These are phyloP conservation scores for Monosporascus sp. DNA, from an alignment of 2,329 filamentous ascomycete genomes.

Conservation along the genomic window DNA sequence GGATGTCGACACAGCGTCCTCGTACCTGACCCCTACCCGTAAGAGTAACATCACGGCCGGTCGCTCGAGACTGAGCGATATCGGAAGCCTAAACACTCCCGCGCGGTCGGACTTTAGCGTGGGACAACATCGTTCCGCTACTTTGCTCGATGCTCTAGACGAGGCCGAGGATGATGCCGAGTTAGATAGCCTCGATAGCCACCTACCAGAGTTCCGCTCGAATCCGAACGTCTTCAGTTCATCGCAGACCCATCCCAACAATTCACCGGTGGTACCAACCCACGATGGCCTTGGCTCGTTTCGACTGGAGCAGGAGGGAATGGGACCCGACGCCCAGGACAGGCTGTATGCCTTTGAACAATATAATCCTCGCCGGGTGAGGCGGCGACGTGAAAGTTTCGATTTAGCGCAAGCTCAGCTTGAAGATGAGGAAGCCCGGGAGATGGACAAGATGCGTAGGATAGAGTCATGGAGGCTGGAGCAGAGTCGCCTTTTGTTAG, in stretches of 20 bases:
- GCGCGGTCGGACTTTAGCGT: conserved; percentile 53
- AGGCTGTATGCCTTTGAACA: conserved; percentile 86
- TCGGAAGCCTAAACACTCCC: conserved; percentile 70
- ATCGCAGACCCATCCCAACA: conserved; percentile 44
- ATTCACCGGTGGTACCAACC: conserved; percentile 71
- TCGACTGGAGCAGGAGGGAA: conserved; percentile 52
- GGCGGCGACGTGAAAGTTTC: conserved; percentile 47
- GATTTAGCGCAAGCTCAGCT: conserved; percentile 46
- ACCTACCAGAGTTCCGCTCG: conserved; percentile 80
- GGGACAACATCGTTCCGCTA: conserved; percentile 35
- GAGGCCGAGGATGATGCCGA: conserved; percentile 64
- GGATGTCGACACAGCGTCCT: conserved; percentile 53
- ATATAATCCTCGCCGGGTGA: conserved; percentile 68
- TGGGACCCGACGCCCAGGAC: conserved; percentile 62
- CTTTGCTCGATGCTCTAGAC: conserved; percentile 33
- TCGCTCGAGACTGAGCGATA: conserved; percentile 70
- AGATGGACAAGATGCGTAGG: conserved; percentile 70
- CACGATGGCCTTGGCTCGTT: conserved; percentile 94
- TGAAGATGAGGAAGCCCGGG: conserved; percentile 52
- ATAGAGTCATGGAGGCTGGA: conserved; percentile 92
- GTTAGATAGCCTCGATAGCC: conserved; percentile 88
- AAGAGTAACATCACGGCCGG: conserved; percentile 60
- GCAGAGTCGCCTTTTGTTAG: conserved; percentile 77
- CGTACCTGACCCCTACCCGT: conserved; percentile 64
- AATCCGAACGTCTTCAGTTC: conserved; percentile 38